These are phyloP conservation scores for Lentinula sp. DNA, from an alignment of 768 basidiomycete genomes.

Conservation along the genomic window DNA sequence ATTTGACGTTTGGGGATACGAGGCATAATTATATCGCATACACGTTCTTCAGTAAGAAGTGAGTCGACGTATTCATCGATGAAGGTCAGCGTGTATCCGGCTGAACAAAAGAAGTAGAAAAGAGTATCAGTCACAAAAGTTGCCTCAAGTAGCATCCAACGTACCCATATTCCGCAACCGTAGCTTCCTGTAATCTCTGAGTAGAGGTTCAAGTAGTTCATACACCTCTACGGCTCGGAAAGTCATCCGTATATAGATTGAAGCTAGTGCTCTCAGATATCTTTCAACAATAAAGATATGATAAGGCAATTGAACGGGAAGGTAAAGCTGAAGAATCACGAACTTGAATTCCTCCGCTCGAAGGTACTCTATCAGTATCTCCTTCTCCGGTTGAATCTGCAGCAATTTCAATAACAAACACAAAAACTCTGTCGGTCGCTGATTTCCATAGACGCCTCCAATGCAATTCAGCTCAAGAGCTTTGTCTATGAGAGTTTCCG, in stretches of 20 bases:
- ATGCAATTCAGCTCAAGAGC: slow-evolving; percentile 76
- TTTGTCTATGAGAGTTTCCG: slow-evolving; percentile 91
- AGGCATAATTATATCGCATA: slow-evolving; percentile 95
- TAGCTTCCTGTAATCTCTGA: slow-evolving; percentile 91
- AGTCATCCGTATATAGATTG: slow-evolving; percentile 92
- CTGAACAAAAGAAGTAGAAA: slow-evolving; percentile 30
- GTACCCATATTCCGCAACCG: slow-evolving; percentile 74
- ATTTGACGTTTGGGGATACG: slow-evolving; percentile 79
- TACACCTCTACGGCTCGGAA: slow-evolving; percentile 89
- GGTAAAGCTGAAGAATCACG: slow-evolving; percentile 18
- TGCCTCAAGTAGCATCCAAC: slow-evolving; percentile 15
- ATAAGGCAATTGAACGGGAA: not conserved
- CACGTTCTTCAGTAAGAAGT: slow-evolving; percentile 82
- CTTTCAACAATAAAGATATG: slow-evolving; percentile 30
- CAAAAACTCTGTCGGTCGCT: slow-evolving; percentile 90
- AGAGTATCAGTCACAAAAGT: not conserved
- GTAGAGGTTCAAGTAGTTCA: slow-evolving; percentile 86
- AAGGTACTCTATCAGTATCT: slow-evolving; percentile 92
- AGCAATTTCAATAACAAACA: slow-evolving; percentile 90
- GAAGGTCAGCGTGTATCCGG: slow-evolving; percentile 77
- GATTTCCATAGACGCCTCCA: slow-evolving; percentile 94
- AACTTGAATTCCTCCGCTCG: slow-evolving; percentile 98
- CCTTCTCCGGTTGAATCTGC: slow-evolving; percentile 97
- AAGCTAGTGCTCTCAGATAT: slow-evolving; percentile 90
- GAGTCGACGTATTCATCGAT: slow-evolving; percentile 92